Evolutionary conservation across 768 basidiomycete genomes (phyloP).

Genomic region (Termitomyces sp.): DNA sequence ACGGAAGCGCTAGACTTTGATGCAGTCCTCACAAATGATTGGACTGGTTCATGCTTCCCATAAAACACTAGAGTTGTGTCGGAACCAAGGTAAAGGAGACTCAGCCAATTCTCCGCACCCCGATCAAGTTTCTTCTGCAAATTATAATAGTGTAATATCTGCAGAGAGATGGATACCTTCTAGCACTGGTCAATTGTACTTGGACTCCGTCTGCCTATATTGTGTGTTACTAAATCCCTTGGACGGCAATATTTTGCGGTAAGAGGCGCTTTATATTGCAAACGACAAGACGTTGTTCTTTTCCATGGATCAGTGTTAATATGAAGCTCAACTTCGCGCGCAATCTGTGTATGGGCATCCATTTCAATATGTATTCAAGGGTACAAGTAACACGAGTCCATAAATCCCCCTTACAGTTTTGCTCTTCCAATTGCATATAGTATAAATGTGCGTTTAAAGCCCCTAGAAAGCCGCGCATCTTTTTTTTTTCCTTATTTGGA

Average conservation of each 20-base stretch:
- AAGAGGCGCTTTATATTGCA: background rate
- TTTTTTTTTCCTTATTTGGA: background rate
- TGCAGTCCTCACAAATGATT: background rate
- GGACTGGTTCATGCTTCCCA: background rate
- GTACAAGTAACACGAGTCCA: background rate
- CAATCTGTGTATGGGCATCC: background rate
- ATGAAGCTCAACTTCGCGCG: background rate
- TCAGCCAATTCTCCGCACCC: background rate
- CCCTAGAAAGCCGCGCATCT: background rate
- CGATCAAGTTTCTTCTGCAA: background rate
- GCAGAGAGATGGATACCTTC: background rate
- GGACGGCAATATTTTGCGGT: background rate
- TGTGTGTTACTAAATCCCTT: background rate
- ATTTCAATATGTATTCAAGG: background rate
- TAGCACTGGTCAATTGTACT: background rate
- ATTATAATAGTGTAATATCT: background rate
- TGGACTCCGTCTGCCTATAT: background rate
- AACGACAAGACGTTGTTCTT: background rate
- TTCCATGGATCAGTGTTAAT: background rate
- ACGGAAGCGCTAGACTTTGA: background rate
- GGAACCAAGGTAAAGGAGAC: background rate
- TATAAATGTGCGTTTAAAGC: background rate
- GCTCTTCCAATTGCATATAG: background rate
- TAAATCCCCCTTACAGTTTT: background rate
- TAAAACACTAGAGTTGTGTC: background rate